A percentile compares a stretch with the other conserved stretches of the same genome.
phyloP scores from a whole-genome alignment of 1,284 basidiomycete genomes.

The Trichosporon coremiiforme region DNA sequence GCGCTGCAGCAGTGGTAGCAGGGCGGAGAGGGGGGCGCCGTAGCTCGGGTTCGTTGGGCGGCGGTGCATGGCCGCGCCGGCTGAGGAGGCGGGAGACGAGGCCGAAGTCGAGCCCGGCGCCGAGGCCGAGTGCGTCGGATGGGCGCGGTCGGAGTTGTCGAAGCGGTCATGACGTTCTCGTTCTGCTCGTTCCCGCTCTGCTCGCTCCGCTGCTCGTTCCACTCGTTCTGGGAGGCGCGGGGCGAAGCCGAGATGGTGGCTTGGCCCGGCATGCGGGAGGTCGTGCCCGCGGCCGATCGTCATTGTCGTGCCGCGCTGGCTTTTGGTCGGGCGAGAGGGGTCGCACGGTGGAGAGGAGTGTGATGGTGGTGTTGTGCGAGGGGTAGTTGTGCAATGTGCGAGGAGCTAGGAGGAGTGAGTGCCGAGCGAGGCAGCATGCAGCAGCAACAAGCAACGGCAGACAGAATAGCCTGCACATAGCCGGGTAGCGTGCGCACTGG shows the following conservation, averaged over 20 bases:
- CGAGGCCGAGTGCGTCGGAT: background rate
- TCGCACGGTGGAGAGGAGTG: background rate
- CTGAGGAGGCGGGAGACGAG: background rate
- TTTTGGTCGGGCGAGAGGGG: background rate
- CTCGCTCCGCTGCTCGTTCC: no score
- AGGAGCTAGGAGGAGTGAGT: background rate
- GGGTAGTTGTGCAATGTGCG: background rate
- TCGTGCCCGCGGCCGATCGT: slow-evolving; percentile 17
- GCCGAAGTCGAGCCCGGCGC: background rate
- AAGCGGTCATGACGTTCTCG: background rate
- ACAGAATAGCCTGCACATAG: slow-evolving; percentile 12
- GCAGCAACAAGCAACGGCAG: no score
- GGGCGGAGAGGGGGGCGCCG: slow-evolving; percentile 3
- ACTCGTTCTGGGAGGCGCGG: background rate
- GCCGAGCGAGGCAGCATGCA: background rate
- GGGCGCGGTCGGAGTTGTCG: background rate
- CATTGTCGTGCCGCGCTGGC: background rate
- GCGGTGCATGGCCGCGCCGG: background rate
- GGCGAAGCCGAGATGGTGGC: background rate
- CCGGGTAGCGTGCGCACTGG: slow-evolving; percentile 8
- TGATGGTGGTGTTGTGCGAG: background rate
- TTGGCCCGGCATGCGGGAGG: background rate
- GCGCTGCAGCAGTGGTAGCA: slow-evolving; percentile 5
- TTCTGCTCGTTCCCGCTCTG: background rate
- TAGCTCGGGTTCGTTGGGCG: slow-evolving; percentile 9